These are phyloP conservation scores for Sarcomyxa edulis DNA, from an alignment of 768 basidiomycete genomes.

Conservation along the genomic window DNA sequence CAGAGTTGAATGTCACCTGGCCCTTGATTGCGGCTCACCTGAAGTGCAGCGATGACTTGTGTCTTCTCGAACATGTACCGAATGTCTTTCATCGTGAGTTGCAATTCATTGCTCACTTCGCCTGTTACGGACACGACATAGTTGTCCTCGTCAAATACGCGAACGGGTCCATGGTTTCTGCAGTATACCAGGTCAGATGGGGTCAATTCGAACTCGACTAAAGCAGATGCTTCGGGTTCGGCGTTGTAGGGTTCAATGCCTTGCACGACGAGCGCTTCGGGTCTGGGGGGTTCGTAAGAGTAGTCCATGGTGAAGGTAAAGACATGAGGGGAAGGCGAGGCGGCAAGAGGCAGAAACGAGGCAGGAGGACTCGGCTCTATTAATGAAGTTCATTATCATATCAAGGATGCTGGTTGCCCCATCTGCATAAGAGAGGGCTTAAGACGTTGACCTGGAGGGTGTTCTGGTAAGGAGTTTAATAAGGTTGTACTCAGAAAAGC, in stretches of 20 bases:
- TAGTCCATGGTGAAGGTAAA: constrained; percentile 39
- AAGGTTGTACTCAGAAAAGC: too few species aligned
- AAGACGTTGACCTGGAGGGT: too few species aligned
- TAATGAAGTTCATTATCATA: too few species aligned
- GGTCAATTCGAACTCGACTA: constrained; percentile 56
- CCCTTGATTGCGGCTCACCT: constrained; percentile 30
- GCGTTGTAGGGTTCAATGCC: constrained; percentile 59
- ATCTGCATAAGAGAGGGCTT: too few species aligned
- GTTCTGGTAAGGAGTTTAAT: too few species aligned
- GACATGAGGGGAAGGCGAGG: too few species aligned
- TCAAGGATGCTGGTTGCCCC: too few species aligned
- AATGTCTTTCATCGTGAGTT: constrained; percentile 33
- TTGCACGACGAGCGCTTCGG: constrained; percentile 39
- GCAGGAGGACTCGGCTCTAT: too few species aligned
- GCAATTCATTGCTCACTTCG: constrained; percentile 22
- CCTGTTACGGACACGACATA: constrained; percentile 37
- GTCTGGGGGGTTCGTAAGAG: constrained; percentile 43
- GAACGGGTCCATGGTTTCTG: constrained; percentile 65
- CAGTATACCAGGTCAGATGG: constrained; percentile 64
- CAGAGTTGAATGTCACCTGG: neutral
- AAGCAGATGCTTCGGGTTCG: constrained; percentile 50
- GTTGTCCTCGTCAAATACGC: constrained; percentile 40
- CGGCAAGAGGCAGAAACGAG: too few species aligned
- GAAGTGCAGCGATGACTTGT: constrained; percentile 47
- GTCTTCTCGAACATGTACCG: constrained; percentile 32